phyloP scores from a whole-genome alignment of 768 basidiomycete species.

The Hericium coralloides region DNA sequence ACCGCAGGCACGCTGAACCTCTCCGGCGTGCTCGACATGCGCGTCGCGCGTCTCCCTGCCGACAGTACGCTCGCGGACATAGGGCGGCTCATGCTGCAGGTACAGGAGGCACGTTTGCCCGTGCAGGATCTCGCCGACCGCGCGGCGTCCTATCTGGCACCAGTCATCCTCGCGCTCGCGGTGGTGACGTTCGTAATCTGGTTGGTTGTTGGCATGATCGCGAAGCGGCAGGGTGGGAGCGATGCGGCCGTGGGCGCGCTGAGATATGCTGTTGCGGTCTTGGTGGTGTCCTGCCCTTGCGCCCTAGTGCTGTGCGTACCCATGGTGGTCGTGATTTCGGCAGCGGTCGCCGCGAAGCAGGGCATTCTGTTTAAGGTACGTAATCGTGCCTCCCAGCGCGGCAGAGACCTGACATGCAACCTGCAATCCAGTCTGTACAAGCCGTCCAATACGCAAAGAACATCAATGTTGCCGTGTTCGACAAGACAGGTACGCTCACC shows the following conservation, averaged over 20 bases:
- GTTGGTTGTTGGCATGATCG: conserved; percentile 25
- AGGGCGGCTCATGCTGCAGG: conserved; percentile 26
- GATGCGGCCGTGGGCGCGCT: conserved; percentile 28
- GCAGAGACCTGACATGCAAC: background rate
- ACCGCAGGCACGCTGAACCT: conserved; percentile 33
- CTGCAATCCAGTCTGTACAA: conserved; percentile 3
- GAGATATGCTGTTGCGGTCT: conserved; percentile 41
- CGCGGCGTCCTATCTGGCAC: conserved; percentile 40
- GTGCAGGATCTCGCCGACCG: conserved; percentile 42
- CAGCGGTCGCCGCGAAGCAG: conserved; percentile 22
- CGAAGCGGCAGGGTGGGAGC: conserved; percentile 17
- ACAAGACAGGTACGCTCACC: conserved; percentile 56
- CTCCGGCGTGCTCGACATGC: conserved; percentile 25
- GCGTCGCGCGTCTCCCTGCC: conserved; percentile 25
- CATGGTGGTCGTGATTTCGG: conserved; percentile 27
- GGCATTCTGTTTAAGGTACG: conserved; percentile 24
- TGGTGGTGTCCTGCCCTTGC: conserved; percentile 49
- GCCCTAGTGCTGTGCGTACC: conserved; percentile 30
- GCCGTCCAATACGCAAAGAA: conserved; percentile 16
- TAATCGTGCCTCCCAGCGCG: background rate
- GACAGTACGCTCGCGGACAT: conserved; percentile 35
- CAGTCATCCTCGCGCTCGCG: conserved; percentile 34
- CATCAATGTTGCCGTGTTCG: conserved; percentile 39
- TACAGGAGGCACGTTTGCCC: conserved; percentile 27
- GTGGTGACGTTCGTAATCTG: conserved; percentile 28